Evolutionary conservation across 768 basidiomycete genomes (phyloP).

Genomic region (Hydnomerulius pinastri): DNA sequence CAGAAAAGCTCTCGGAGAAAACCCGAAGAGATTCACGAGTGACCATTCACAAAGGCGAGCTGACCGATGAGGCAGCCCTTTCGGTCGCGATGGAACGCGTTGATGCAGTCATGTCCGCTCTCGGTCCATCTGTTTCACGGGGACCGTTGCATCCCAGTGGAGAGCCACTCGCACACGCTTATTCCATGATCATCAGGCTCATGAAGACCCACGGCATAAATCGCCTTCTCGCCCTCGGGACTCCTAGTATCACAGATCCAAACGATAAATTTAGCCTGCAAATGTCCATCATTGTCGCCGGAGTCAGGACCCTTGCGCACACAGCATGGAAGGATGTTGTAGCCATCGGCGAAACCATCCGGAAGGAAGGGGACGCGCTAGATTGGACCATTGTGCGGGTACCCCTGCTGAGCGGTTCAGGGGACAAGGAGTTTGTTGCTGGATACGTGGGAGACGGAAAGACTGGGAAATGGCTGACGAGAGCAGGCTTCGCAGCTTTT

Average conservation of each 20-base stretch:
- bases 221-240: constrained; percentile 68
- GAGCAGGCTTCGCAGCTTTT: constrained; percentile 63
- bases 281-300: constrained; percentile 40
- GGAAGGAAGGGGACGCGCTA: constrained; percentile 47
- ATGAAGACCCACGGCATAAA: constrained; percentile 56
- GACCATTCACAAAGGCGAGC: constrained; percentile 53
- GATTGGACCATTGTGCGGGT: constrained; percentile 76
- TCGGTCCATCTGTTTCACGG: constrained; percentile 54
- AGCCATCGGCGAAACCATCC: constrained; percentile 58
- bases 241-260: constrained; percentile 62
- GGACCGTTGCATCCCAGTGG: constrained; percentile 42
- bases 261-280: constrained; percentile 54
- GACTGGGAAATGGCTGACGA: constrained; percentile 49
- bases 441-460: constrained; percentile 72
- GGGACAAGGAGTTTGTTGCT: constrained; percentile 47
- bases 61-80: constrained; percentile 53
- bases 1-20: constrained; percentile 60
- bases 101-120: constrained; percentile 64
- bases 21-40: constrained; percentile 46
- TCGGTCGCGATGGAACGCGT: constrained; percentile 55
- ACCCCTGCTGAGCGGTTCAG: constrained; percentile 56
- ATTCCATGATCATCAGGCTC: constrained; percentile 51
- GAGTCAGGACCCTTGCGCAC: constrained; percentile 41
- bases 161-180: constrained; percentile 65
- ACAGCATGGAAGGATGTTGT: constrained; percentile 71